These are phyloP conservation scores for Sophora flavescens DNA, from an alignment of 306 rosid genomes.

Conservation along the genomic window DNA sequence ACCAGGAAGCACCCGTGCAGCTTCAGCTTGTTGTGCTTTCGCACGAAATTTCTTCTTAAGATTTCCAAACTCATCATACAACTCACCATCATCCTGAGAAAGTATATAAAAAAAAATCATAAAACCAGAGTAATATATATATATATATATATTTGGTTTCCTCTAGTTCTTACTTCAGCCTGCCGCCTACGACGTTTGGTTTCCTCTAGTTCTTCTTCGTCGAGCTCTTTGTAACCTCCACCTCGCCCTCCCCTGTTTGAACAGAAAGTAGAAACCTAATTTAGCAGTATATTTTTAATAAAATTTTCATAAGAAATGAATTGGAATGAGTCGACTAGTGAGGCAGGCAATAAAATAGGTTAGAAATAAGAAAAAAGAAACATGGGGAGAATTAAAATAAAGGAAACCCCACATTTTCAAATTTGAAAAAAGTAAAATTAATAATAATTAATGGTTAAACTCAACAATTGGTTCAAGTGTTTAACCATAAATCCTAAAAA, in stretches of 20 bases:
- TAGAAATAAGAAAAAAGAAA: background rate
- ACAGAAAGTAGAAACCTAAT: slow-evolving; percentile 35
- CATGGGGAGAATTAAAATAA: background rate
- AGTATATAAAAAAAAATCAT: slow-evolving; percentile 36
- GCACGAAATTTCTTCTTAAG: slow-evolving; percentile 96
- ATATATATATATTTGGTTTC: slow-evolving; percentile 75
- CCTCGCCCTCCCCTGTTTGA: slow-evolving; percentile 93
- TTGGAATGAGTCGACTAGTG: slow-evolving; percentile 8
- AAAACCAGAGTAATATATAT: slow-evolving; percentile 18
- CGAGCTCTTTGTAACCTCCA: slow-evolving; percentile 99
- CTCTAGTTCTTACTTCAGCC: slow-evolving; percentile 95
- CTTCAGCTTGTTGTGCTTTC: slow-evolving; percentile 85
- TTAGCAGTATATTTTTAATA: slow-evolving; percentile 35
- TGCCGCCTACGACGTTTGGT: slow-evolving; percentile 92
- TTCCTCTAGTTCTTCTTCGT: slow-evolving; percentile 97
- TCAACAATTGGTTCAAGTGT: background rate
- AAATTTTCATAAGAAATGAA: slow-evolving; percentile 19
- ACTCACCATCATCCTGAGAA: slow-evolving; percentile 91
- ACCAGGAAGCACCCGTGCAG: slow-evolving; percentile 81
- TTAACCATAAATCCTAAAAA: background rate
- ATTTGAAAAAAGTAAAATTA: slow-evolving; percentile 1
- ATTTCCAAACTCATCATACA: slow-evolving; percentile 99
- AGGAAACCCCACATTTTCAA: slow-evolving; percentile 28
- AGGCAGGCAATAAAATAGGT: background rate
- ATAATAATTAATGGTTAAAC: background rate